These are phyloP conservation scores for Aspergillus affinis DNA, from an alignment of 495 filamentous ascomycete species.

Conservation along the genomic window DNA sequence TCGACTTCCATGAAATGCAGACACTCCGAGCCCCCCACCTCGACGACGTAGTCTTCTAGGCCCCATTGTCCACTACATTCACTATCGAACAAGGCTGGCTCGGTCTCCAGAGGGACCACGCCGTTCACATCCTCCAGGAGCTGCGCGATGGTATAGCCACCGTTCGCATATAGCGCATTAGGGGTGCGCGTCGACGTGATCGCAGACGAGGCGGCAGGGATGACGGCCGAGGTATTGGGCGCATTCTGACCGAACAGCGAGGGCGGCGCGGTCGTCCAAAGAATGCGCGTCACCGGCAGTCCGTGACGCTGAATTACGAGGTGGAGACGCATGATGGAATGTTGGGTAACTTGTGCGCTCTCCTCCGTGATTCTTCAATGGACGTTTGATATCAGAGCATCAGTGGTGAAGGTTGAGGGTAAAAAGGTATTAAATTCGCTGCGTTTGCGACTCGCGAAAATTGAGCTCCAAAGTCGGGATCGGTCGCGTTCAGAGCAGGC, in stretches of 20 bases:
- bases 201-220: constrained; percentile 32
- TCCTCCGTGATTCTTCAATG: neutral
- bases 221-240: constrained; percentile 18
- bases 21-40: constrained; percentile 81
- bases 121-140: constrained; percentile 83
- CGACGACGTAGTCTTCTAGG: constrained; percentile 88
- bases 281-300: constrained; percentile 70
- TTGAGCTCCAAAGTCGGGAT: neutral
- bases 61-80: constrained; percentile 66
- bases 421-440: neutral
- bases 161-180: constrained; percentile 49
- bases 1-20: constrained; percentile 79
- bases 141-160: constrained; percentile 69
- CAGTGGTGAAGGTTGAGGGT: neutral
- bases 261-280: constrained; percentile 61
- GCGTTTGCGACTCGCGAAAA: neutral
- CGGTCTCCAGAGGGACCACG: constrained; percentile 78
- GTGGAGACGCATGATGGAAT: constrained; percentile 70
- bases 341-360: constrained; percentile 4
- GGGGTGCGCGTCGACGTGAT: constrained; percentile 40
- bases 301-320: constrained; percentile 78
- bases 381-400: neutral
- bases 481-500: too few relatives aligned
- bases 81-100: constrained; percentile 35
- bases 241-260: constrained; percentile 33